Evolutionary conservation across 345 rosid genomes (phyloP), one percentile per base, ranked within the genome.

Genomic region (Microthlaspi erraticum): DNA sequence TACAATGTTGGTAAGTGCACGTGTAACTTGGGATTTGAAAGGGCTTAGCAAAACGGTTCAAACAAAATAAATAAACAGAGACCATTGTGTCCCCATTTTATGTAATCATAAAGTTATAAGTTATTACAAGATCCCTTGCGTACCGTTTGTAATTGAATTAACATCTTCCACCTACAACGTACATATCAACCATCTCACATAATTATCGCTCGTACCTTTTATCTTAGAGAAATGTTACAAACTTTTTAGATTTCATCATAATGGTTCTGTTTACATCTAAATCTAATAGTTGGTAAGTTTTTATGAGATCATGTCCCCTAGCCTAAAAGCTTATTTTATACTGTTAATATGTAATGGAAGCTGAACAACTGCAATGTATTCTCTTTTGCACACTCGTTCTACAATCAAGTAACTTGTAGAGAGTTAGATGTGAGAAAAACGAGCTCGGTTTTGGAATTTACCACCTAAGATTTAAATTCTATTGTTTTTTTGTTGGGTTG

Each of bases 91-190:
- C 71, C 65, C 58, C 32, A 32, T 72, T 56, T 37, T 13, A 8
- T 55, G 65, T 39, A 46, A 48, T 57, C 32, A 63, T 44, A 64
- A 34, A 60, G 66, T n/a, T 52, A 34, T 32, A 2, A 12, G 7
- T 14, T 23, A 10, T 65, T 23, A 16, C 5, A n/a, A 56, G 50
- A 52, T 55, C 10, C 11, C 23, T 56, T 7, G 10, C 48, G 39
- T 64, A 46, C 3, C 48, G 44, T 46, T 64, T 43, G 14, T 45
- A 33, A 29, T 64, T 64, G 17, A 14, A 56, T 57, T 56, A 29
- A 29, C 36, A 48, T 57, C 66, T 58, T 66, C 77, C 66, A 57
- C 77, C 77, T 14, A 13, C 3, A 45, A 56, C 36, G 36, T 44
- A 68, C 42, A 10, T 53, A 38, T 42, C 62, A 56, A n/a, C 32